Percentiles rank a stretch among this genome's conserved stretches.
phyloP scores from a whole-genome alignment of 2,329 filamentous ascomycete genomes.

The Fusarium keratoplasticum region DNA sequence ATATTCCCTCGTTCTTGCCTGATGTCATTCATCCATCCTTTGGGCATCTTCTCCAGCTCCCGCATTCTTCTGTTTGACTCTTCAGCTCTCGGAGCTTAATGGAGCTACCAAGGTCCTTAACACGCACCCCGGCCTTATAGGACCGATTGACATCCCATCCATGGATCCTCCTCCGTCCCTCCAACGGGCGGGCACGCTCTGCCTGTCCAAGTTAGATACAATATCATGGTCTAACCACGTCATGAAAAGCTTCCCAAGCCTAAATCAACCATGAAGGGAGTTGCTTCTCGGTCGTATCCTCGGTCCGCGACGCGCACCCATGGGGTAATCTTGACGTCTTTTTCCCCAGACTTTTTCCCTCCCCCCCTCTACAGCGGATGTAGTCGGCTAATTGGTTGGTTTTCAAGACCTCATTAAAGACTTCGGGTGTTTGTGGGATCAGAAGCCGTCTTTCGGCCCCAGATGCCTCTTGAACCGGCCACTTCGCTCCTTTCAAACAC shows the following conservation, averaged over 20 bases:
- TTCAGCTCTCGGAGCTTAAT: not conserved
- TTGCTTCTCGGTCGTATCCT: slow-evolving; percentile 2
- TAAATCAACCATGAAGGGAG: slow-evolving; percentile 6
- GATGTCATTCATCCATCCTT: not conserved
- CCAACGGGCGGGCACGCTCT: not conserved
- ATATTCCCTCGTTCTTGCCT: not conserved
- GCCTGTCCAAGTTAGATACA: not conserved
- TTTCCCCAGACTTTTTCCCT: slow-evolving; percentile 15
- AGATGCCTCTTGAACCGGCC: slow-evolving; percentile 8
- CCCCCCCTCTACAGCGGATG: not conserved
- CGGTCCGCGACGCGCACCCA: not conserved
- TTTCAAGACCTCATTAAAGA: not conserved
- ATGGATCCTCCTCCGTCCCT: slow-evolving; percentile 9
- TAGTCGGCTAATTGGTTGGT: slow-evolving; percentile 2
- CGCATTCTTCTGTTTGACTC: not conserved
- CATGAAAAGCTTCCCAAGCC: slow-evolving; percentile 6
- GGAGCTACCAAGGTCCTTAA: slow-evolving; percentile 22
- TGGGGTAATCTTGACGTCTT: slow-evolving; percentile 16
- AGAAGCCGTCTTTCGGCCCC: slow-evolving; percentile 12
- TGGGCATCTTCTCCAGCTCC: not conserved
- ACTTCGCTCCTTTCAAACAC: slow-evolving; percentile 6
- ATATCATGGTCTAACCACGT: slow-evolving; percentile 7
- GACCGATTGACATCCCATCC: slow-evolving; percentile 28
- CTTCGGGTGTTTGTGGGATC: slow-evolving; percentile 25
- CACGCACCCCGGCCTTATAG: slow-evolving; percentile 15